Base-by-base conservation (phyloP, 192 early-diverging fungal species). In the Gaertneriomyces sp. region DNA sequence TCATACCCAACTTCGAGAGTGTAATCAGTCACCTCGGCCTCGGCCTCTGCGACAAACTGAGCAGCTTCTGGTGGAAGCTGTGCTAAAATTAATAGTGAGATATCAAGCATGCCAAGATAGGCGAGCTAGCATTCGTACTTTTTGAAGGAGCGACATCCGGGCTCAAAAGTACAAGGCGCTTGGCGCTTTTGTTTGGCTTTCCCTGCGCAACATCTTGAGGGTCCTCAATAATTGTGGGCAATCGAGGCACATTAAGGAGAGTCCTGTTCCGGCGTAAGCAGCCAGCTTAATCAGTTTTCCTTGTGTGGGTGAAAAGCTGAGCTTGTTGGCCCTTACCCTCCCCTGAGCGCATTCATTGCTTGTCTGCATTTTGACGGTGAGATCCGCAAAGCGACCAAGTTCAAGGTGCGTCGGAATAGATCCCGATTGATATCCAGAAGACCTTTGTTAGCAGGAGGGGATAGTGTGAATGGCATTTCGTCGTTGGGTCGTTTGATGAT, bases 1-100 rank as follows among this genome's bases (percentile, higher is more conserved):
- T 91, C 88, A 79, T 96, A 98, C 42, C 65, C 82, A 25, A 98
- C 68, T 8, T 79, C 70, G 5, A 93, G 50, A n/a, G 67, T 53
- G 58, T 89, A 81, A 14, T 67, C 46, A 19, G 81, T 74, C n/a
- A 90, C 19, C 5, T 79, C 83, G 5, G 83, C 66, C 5, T 73
- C 75, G 52, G 77, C 69, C 25, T 75, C 66, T 12, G 76, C 76
- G 25, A 78, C 76, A 43, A 83, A 87, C 50, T 77, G 61, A 55
- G 76, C 65, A 1, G 82, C 75, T 42, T 64, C 61, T 52, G 73
- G 55, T 0, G 83, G 78, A 19, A 93, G 66, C 17, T 49, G n/a
- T 19, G 61, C 66, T 6, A 20, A 25, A 57, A 11, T 39, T 47
- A 19, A 33, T 55, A 12, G 16, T 41, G 3, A 53, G 41, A 11